Conservation (phyloP, 495 filamentous ascomycete genomes). For the Podospora anserina region DNA sequence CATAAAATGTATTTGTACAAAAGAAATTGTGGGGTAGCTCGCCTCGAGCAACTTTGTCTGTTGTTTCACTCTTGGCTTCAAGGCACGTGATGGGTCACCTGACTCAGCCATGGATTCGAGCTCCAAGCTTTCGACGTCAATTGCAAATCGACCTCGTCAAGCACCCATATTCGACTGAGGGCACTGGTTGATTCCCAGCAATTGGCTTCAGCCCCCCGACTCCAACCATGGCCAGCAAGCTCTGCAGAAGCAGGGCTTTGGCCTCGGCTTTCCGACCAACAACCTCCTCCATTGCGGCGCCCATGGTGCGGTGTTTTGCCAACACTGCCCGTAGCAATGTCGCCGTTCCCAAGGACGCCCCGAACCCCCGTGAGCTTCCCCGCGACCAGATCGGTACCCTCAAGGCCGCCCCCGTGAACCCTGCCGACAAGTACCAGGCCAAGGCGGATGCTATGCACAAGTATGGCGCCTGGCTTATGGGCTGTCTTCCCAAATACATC, state of each 20-base stretch:
- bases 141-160: slow-evolving; percentile 12
- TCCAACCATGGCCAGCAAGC: slow-evolving; percentile 62
- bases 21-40: not conserved
- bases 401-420: slow-evolving; percentile 80
- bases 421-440: slow-evolving; percentile 83
- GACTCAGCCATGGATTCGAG: slow-evolving; percentile 11
- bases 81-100: slow-evolving; percentile 17
- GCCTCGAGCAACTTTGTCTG: not conserved
- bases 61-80: not conserved
- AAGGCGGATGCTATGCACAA: slow-evolving; percentile 81
- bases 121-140: slow-evolving; percentile 33
- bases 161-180: slow-evolving; percentile 24
- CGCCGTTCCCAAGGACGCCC: slow-evolving; percentile 54
- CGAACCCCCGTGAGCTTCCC: slow-evolving; percentile 68
- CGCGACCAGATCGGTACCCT: slow-evolving; percentile 53
- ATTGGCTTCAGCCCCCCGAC: slow-evolving; percentile 39
- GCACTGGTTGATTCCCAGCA: slow-evolving; percentile 33
- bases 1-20: not conserved
- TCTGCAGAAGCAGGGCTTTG: slow-evolving; percentile 61
- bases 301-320: slow-evolving; percentile 52
- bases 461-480: slow-evolving; percentile 95
- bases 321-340: slow-evolving; percentile 44
- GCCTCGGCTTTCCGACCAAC: slow-evolving; percentile 56
- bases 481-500: slow-evolving; percentile 93
- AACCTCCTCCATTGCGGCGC: slow-evolving; percentile 37